phyloP scores from a whole-genome alignment of 2,329 filamentous ascomycete genomes.

The Aspergillus quadrilineatus region DNA sequence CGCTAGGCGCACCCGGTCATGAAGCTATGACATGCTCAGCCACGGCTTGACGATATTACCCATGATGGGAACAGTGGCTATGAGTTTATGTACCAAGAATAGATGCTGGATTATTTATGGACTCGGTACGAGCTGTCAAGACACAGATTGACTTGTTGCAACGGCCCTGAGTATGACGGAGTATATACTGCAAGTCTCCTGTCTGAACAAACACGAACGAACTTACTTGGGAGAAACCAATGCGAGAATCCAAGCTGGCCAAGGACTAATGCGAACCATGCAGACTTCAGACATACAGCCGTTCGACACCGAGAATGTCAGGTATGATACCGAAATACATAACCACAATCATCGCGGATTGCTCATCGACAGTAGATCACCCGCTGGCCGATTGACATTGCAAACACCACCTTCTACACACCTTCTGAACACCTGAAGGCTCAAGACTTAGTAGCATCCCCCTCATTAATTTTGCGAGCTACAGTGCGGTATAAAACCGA shows the following conservation, averaged over 20 bases:
- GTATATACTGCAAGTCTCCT: too few relatives aligned
- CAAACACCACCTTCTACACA: too few relatives aligned
- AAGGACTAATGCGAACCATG: too few relatives aligned
- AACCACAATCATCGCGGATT: constrained; percentile 1
- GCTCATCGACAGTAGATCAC: constrained; percentile 15
- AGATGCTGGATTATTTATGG: neutral
- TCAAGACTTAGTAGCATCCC: too few relatives aligned
- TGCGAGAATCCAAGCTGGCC: neutral
- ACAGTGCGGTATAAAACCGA: neutral
- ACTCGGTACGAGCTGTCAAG: neutral
- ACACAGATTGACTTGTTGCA: too few relatives aligned
- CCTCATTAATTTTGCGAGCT: neutral
- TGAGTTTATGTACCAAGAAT: constrained; percentile 1
- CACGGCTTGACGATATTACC: neutral
- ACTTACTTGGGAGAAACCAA: too few relatives aligned
- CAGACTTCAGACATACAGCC: neutral
- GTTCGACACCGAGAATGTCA: neutral
- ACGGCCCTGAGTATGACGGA: too few relatives aligned
- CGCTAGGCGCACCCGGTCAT: neutral
- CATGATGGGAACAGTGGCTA: neutral
- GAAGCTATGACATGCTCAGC: constrained; percentile 5
- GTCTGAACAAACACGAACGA: too few relatives aligned
- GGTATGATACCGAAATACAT: neutral
- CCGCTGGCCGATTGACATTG: neutral
- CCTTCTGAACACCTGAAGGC: too few relatives aligned